Evolutionary conservation across 495 filamentous ascomycete species (phyloP).

Genomic region (Aeminium ludgeri): DNA sequence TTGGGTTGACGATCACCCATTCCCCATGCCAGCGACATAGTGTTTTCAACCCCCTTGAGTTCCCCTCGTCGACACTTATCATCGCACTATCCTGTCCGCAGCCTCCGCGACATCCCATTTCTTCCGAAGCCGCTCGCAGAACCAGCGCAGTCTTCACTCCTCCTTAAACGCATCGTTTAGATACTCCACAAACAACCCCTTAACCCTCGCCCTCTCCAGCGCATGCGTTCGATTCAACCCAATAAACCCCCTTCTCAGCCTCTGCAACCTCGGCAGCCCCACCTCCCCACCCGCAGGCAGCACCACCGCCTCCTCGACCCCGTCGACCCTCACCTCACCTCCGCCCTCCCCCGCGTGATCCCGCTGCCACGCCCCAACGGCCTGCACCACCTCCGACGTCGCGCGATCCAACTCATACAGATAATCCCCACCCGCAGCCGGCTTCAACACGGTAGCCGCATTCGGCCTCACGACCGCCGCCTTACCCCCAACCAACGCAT

Average conservation of each 20-base stretch:
- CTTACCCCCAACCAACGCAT: slow-evolving; percentile 45
- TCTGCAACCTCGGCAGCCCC: slow-evolving; percentile 59
- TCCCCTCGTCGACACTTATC: no score
- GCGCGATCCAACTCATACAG: slow-evolving; percentile 71
- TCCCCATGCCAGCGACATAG: no score
- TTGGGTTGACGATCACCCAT: no score
- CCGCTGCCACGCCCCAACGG: slow-evolving; percentile 56
- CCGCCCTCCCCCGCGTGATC: slow-evolving; percentile 45
- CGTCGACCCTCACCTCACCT: slow-evolving; percentile 30
- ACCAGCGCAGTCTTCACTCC: no score
- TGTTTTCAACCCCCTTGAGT: no score
- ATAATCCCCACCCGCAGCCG: slow-evolving; percentile 55
- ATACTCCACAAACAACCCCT: slow-evolving; percentile 55
- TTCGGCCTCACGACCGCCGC: slow-evolving; percentile 52
- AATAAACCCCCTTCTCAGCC: slow-evolving; percentile 74
- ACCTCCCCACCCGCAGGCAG: slow-evolving; percentile 27
- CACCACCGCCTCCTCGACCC: slow-evolving; percentile 19
- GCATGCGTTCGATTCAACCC: slow-evolving; percentile 47
- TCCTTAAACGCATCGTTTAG: slow-evolving; percentile 47
- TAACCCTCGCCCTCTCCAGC: slow-evolving; percentile 40
- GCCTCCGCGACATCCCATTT: no score
- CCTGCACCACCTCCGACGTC: slow-evolving; percentile 64
- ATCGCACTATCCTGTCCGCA: no score
- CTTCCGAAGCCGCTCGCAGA: no score
- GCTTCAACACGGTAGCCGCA: slow-evolving; percentile 59